Evolutionary conservation across 805 yeast genomes (phyloP), one percentile per base, ranked within the genome.

Genomic region (Wickerhamiella azymoides): DNA sequence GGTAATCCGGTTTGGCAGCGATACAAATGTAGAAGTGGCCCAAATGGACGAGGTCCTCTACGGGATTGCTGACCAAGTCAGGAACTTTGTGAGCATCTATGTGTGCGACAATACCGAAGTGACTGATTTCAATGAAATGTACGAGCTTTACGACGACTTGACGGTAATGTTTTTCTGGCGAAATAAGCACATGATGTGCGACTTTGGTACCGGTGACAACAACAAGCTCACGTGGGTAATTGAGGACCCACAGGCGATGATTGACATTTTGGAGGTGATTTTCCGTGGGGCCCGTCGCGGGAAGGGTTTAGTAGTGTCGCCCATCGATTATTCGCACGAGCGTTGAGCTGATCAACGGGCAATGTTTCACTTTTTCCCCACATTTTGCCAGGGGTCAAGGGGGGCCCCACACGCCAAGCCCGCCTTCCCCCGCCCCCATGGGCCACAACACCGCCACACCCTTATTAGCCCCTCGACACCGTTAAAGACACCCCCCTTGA

Each of bases 131-230:
- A 89, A 80, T 55, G 71, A 76, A 57, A 84, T 85, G 89, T 86
- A 86, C 60, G 95, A 85, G 59, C 65, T 86, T 39, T 83, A 79
- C 58, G 97, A 88, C 56, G 93, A 95, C 13, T 74, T 84, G 70
- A 79, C 94, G 38, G 69, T 92, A 44, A 92, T 92, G 97, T 88
- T 89, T 59, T 89, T 92, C 62, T 85, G 74, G 64, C 69, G 93
- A 43, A 89, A 89, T 65, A 63, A 85, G 61, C 97, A 89, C 62
- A 88, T 89, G 94, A 78, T 92, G 93, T 84, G 96, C 63, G 98
- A 92, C 67, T 86, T 88, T 62, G 98, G 98, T 2, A 92, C 97
- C 0, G 98, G 98, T 27, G 86, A 92, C 60, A 92, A 92, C 63
- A 92, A 92, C 68, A 89, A 92, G 68, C 67, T 92, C 67, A 86